Evolutionary conservation across 202 grass and related monocot genomes (phyloP).

Genomic region (Dendrocalamus latiflorus): DNA sequence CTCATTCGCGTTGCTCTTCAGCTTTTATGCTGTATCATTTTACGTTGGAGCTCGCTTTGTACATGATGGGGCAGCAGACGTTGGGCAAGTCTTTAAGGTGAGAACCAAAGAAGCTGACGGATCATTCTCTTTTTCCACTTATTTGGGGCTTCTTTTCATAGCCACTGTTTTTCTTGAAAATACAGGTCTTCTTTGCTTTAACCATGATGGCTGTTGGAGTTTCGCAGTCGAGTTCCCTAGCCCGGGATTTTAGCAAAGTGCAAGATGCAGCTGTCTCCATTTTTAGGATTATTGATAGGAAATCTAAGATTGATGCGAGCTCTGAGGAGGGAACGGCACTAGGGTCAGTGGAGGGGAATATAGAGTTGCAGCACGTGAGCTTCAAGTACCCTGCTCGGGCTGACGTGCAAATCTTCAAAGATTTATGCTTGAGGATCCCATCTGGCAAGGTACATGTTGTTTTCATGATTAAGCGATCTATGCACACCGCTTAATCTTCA

Average conservation of each 20-base stretch:
- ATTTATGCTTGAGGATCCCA: conserved; percentile 70
- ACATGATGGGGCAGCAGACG: conserved; percentile 43
- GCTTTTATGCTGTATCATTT: conserved; percentile 62
- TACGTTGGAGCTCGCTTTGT: conserved; percentile 58
- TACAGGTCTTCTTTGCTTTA: conserved; percentile 73
- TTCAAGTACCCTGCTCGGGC: conserved; percentile 66
- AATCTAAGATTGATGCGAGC: conserved; percentile 70
- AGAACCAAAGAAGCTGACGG: background rate
- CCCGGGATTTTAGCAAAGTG: conserved; percentile 56
- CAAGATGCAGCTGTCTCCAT: conserved; percentile 59
- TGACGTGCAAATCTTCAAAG: conserved; percentile 73
- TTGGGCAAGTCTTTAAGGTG: conserved; percentile 59
- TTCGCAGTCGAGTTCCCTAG: conserved; percentile 60
- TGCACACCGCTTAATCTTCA: background rate
- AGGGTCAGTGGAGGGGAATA: conserved; percentile 43
- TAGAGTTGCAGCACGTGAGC: conserved; percentile 57
- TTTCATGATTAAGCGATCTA: background rate
- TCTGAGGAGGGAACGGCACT: conserved; percentile 40
- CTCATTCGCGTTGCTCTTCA: conserved; percentile 57
- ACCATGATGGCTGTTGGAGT: conserved; percentile 56
- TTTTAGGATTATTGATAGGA: conserved; percentile 62
- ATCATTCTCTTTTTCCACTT: background rate
- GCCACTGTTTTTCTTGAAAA: conserved; percentile 6
- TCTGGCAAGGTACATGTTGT: conserved; percentile 46
- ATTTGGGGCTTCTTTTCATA: background rate